These are phyloP conservation scores for Bolboschoenus planiculmis DNA, from an alignment of 176 grass and related monocot genomes.

Conservation along the genomic window DNA sequence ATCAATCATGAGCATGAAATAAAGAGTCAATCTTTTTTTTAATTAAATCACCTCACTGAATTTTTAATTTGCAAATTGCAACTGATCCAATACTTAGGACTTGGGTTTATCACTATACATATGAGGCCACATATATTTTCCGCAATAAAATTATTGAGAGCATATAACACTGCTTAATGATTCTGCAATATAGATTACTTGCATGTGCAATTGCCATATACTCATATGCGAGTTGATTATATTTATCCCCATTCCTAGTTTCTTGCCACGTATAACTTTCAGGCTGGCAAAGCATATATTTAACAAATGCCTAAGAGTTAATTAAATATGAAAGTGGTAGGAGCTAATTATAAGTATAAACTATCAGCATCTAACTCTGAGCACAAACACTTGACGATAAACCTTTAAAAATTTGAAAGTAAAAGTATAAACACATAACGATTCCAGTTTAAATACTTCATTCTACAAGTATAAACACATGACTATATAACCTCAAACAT, in stretches of 20 bases:
- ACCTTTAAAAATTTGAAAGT: no score
- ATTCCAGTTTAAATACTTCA: no score
- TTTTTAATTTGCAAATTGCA: background rate
- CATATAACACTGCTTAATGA: background rate
- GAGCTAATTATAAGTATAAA: no score
- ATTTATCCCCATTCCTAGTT: background rate
- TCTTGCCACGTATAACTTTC: background rate
- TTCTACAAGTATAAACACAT: no score
- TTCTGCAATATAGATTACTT: background rate
- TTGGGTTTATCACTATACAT: background rate
- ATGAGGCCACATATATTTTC: background rate
- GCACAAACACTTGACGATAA: no score
- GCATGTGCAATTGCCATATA: slow-evolving; percentile 1
- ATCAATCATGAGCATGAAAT: background rate
- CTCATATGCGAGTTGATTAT: background rate
- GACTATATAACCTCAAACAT: no score
- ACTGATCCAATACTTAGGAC: background rate
- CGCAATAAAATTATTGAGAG: background rate
- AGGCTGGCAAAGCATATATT: background rate
- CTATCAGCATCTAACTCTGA: no score
- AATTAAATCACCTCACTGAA: background rate
- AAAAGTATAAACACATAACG: no score
- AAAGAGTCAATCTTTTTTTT: background rate
- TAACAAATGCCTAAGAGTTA: background rate
- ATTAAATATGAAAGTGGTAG: no score